Conservation (phyloP, 2,329 filamentous ascomycete species). For the Nannizziopsis barbatae region DNA sequence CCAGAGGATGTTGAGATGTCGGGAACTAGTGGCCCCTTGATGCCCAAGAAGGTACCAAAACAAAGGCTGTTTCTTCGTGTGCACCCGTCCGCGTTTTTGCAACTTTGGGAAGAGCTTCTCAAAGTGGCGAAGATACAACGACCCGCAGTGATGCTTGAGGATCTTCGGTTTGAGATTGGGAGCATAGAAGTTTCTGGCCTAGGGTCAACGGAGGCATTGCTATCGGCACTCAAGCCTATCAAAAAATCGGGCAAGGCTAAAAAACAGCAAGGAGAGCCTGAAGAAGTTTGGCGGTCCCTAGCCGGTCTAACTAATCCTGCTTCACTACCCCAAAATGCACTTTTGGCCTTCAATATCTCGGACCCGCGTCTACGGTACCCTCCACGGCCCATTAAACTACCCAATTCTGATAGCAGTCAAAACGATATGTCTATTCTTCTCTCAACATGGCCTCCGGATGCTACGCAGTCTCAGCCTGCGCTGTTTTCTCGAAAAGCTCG, state of each 20-base stretch:
- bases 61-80: conserved; percentile 57
- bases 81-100: conserved; percentile 65
- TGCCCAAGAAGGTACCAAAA: conserved; percentile 29
- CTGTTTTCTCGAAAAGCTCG: conserved; percentile 61
- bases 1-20: conserved; percentile 30
- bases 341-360: conserved; percentile 60
- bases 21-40: conserved; percentile 19
- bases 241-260: conserved; percentile 25
- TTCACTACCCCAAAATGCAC: conserved; percentile 55
- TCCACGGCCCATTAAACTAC: conserved; percentile 45
- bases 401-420: conserved; percentile 27
- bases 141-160: conserved; percentile 51
- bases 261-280: conserved; percentile 23
- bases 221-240: conserved; percentile 52
- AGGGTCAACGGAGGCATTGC: conserved; percentile 65
- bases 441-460: conserved; percentile 57
- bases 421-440: conserved; percentile 48
- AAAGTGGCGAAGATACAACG: conserved; percentile 50
- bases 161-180: conserved; percentile 60
- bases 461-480: conserved; percentile 31
- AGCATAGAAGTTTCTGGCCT: conserved; percentile 62
- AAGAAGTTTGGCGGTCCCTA: conserved; percentile 33
- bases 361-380: conserved; percentile 77
- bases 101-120: conserved; percentile 52
- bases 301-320: conserved; percentile 53